phyloP scores from a whole-genome alignment of 352 stramenopile genomes.

The Pythium utonaiense region DNA sequence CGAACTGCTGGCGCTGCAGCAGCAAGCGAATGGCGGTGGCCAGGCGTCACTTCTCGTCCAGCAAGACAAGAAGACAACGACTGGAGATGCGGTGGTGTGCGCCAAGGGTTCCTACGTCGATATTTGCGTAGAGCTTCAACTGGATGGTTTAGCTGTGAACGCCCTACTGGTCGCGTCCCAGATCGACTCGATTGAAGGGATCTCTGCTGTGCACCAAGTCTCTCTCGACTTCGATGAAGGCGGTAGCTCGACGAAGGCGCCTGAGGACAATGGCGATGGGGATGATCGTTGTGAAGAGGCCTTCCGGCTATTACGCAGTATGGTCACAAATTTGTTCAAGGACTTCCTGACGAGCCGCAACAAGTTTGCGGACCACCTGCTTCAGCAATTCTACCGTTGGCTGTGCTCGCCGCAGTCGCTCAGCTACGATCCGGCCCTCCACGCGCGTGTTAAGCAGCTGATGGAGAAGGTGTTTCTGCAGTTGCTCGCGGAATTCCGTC shows the following conservation, averaged over 20 bases:
- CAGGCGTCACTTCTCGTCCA: constrained; percentile 18
- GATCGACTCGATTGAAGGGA: constrained; percentile 69
- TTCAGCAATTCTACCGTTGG: constrained; percentile 97
- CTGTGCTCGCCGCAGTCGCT: constrained; percentile 89
- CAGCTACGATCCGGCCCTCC: constrained; percentile 93
- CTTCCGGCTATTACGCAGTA: constrained; percentile 87
- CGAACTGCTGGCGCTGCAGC: constrained; percentile 78
- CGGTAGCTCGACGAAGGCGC: constrained; percentile 12
- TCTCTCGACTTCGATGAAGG: constrained; percentile 62
- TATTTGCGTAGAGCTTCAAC: constrained; percentile 68
- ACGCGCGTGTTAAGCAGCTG: constrained; percentile 91
- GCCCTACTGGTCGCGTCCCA: constrained; percentile 69
- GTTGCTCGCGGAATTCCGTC: constrained; percentile 92
- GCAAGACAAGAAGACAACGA: constrained; percentile 36
- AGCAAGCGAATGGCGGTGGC: constrained; percentile 33
- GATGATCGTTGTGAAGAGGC: constrained; percentile 88
- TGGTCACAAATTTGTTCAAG: constrained; percentile 93
- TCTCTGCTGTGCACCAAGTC: constrained; percentile 42
- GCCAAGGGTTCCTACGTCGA: constrained; percentile 90
- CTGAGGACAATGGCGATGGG: constrained; percentile 13
- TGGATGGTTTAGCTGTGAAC: constrained; percentile 75
- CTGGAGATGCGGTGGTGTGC: constrained; percentile 71
- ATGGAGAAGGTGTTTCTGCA: constrained; percentile 94
- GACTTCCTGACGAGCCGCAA: constrained; percentile 90
- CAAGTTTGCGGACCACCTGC: constrained; percentile 92